A percentile compares a stretch with the other conserved stretches of the same genome.
Evolutionary conservation across 1,284 basidiomycete genomes (phyloP).

Genomic region (Pseudozyma sp.): DNA sequence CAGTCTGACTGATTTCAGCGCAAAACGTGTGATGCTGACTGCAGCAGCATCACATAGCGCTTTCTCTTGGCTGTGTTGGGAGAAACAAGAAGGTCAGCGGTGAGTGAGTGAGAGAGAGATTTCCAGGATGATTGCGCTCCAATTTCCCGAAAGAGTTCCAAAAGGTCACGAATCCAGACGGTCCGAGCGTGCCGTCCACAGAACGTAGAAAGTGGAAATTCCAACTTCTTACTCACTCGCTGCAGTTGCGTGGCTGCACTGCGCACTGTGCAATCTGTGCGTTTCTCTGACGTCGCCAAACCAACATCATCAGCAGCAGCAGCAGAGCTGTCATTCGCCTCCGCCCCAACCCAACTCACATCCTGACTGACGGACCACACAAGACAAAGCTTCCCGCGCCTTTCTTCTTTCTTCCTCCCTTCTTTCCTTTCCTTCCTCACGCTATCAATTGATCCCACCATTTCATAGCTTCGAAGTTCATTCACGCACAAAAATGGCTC

Average conservation of each 20-base stretch:
- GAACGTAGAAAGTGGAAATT: conserved; percentile 3
- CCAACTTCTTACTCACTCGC: background rate
- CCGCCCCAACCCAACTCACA: background rate
- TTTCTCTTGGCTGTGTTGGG: no score
- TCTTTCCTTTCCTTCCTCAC: conserved; percentile 8
- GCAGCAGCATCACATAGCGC: no score
- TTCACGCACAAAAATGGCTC: conserved; percentile 34
- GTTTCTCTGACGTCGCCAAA: background rate
- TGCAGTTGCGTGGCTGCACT: background rate
- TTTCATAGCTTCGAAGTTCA: background rate
- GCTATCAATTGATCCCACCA: background rate
- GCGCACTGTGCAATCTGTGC: background rate
- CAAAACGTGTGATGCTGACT: background rate
- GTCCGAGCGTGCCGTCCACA: conserved; percentile 33
- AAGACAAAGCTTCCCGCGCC: background rate
- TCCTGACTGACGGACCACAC: background rate
- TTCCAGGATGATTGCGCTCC: background rate
- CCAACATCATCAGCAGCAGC: no score
- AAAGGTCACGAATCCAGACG: conserved; percentile 6
- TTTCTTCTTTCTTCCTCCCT: conserved; percentile 6
- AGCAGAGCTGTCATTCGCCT: no score
- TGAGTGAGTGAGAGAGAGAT: no score
- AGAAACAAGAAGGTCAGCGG: no score
- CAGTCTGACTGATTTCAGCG: no score
- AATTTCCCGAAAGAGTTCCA: conserved; percentile 1